Evolutionary conservation across 768 basidiomycete species (phyloP).

Genomic region (Sarcodon sp.): DNA sequence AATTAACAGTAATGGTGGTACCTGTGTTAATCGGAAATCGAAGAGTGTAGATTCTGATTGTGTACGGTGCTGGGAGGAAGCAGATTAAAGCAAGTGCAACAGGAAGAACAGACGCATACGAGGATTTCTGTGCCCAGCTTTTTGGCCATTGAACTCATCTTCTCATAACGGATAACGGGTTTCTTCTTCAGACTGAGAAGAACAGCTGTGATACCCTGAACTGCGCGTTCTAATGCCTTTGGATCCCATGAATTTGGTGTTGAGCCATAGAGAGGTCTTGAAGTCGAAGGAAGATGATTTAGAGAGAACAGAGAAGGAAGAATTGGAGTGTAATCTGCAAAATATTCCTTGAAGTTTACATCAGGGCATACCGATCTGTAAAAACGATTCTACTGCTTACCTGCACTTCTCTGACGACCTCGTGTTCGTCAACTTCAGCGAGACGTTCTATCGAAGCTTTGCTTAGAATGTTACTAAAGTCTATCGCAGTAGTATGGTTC

Average conservation of each 20-base stretch:
- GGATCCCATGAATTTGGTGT: slow-evolving; percentile 65
- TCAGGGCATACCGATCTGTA: slow-evolving; percentile 1
- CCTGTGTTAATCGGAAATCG: slow-evolving; percentile 84
- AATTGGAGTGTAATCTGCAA: slow-evolving; percentile 90
- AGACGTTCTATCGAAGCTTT: slow-evolving; percentile 87
- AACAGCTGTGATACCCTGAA: slow-evolving; percentile 74
- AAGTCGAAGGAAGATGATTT: slow-evolving; percentile 53
- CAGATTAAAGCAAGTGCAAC: background rate
- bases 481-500: slow-evolving; percentile 23
- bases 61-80: slow-evolving; percentile 49
- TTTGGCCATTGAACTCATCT: slow-evolving; percentile 85
- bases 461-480: slow-evolving; percentile 89
- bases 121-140: slow-evolving; percentile 81
- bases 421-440: slow-evolving; percentile 90
- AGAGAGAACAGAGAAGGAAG: slow-evolving; percentile 81
- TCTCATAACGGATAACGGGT: slow-evolving; percentile 88
- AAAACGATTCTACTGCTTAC: slow-evolving; percentile 28
- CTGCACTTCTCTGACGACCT: slow-evolving; percentile 95
- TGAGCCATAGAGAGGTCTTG: slow-evolving; percentile 59
- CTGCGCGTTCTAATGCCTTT: slow-evolving; percentile 59
- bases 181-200: slow-evolving; percentile 94
- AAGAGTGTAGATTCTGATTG: slow-evolving; percentile 75
- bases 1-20: slow-evolving; percentile 81
- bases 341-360: slow-evolving; percentile 65
- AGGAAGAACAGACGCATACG: slow-evolving; percentile 26